Conservation (phyloP, 176 grass and related monocot species). For the Puya raimondii region DNA sequence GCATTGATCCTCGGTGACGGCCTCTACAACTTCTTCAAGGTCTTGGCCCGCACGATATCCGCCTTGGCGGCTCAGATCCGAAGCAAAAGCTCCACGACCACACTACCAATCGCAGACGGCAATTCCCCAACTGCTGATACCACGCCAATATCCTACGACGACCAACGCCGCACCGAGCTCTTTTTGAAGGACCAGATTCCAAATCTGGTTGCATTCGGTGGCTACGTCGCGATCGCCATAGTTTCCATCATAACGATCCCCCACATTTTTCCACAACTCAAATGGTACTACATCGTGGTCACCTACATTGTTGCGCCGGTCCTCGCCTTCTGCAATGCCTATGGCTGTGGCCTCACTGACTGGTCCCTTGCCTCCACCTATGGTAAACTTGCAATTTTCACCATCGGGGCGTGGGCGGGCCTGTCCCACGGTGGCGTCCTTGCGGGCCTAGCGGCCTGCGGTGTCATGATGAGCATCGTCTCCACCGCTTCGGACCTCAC, state of each 20-base stretch:
- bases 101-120: constrained; percentile 23
- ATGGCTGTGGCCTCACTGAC: constrained; percentile 60
- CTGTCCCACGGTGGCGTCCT: constrained; percentile 28
- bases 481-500: constrained; percentile 66
- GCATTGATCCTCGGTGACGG: constrained; percentile 65
- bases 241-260: constrained; percentile 44
- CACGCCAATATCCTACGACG: constrained; percentile 36
- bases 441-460: constrained; percentile 56
- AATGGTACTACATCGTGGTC: constrained; percentile 48
- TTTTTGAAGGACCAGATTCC: constrained; percentile 71
- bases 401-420: constrained; percentile 58
- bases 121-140: not conserved
- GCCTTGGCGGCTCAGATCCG: constrained; percentile 33
- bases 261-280: constrained; percentile 40
- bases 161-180: constrained; percentile 33
- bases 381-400: constrained; percentile 60
- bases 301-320: constrained; percentile 57
- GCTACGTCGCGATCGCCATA: constrained; percentile 29
- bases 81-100: constrained; percentile 26
- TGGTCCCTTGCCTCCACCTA: constrained; percentile 66
- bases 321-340: constrained; percentile 79
- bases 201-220: constrained; percentile 30
- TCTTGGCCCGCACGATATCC: constrained; percentile 26
- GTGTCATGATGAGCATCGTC: constrained; percentile 48
- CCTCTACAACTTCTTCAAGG: constrained; percentile 76